Conservation (phyloP, 768 basidiomycete species). For the Tricholoma saponaceum region DNA sequence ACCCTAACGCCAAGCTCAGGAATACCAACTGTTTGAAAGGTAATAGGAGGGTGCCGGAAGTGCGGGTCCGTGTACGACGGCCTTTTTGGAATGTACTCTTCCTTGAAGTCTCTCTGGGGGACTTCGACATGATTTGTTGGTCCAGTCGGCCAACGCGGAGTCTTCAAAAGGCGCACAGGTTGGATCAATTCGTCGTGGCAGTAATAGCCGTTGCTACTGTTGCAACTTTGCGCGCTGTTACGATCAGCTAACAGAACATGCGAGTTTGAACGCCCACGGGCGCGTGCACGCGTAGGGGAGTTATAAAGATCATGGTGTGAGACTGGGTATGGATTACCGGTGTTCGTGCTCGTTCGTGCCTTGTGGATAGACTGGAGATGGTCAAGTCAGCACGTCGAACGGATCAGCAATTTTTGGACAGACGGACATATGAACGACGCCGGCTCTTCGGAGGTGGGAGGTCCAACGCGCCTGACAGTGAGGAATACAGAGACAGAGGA, state of each 20-base stretch:
- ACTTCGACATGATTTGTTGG: conserved; percentile 24
- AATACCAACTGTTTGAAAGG: conserved; percentile 23
- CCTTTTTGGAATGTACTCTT: conserved; percentile 6
- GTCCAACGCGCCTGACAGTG: conserved; percentile 16
- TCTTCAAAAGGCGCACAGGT: background rate
- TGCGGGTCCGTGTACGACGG: conserved; percentile 11
- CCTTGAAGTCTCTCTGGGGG: conserved; percentile 21
- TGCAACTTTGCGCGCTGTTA: background rate
- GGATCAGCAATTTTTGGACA: background rate
- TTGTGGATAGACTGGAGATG: conserved; percentile 7
- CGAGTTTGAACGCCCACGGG: conserved; percentile 3
- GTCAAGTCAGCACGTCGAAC: background rate
- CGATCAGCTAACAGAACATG: background rate
- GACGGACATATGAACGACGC: conserved; percentile 5
- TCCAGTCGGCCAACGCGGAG: conserved; percentile 5
- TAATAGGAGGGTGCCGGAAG: conserved; percentile 22
- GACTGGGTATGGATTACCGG: conserved; percentile 1
- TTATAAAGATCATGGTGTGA: conserved; percentile 9
- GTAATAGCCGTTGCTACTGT: background rate
- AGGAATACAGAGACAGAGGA: conserved; percentile 16
- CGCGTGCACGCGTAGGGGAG: conserved; percentile 5
- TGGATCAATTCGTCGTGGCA: conserved; percentile 2
- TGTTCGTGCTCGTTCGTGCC: background rate
- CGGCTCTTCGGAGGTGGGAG: background rate
- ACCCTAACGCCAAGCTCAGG: conserved; percentile 27